Conservation (phyloP, 2,329 filamentous ascomycete species). For the Leptographium procerum region DNA sequence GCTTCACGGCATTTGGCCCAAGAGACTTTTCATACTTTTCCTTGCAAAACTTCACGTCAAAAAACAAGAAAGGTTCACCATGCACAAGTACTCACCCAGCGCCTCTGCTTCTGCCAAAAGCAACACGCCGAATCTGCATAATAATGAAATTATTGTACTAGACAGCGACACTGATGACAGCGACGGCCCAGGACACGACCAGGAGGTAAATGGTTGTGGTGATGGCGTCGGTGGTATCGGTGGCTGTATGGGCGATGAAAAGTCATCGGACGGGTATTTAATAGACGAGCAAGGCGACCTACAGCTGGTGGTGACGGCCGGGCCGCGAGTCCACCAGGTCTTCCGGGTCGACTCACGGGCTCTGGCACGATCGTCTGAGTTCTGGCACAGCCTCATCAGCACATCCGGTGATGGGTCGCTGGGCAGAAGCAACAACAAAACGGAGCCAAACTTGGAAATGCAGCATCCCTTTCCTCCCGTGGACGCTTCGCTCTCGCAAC, state of each 20-base stretch:
- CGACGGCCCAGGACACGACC: neutral
- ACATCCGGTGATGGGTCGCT: neutral
- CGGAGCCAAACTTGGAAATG: neutral
- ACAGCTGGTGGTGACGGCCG: constrained; percentile 2
- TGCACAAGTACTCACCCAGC: neutral
- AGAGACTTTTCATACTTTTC: neutral
- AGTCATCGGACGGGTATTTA: constrained; percentile 1
- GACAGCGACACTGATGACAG: neutral
- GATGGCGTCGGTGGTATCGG: neutral
- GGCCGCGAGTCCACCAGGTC: neutral
- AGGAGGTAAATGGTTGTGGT: neutral
- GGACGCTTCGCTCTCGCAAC: neutral
- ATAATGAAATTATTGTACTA: neutral
- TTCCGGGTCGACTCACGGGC: constrained; percentile 6
- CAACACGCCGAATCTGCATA: neutral
- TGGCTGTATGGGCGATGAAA: neutral
- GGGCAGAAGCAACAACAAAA: neutral
- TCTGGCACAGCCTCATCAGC: constrained; percentile 1
- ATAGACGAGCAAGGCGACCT: constrained; percentile 6
- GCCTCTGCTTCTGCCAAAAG: neutral
- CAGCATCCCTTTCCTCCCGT: neutral
- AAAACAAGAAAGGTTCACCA: neutral
- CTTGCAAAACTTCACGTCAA: neutral
- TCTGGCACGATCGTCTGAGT: constrained; percentile 5
- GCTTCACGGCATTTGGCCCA: neutral